A percentile compares a stretch with the other conserved stretches of the same genome.
Conservation (phyloP, 352 stramenopile genomes). For the Pythium phragmiticola region DNA sequence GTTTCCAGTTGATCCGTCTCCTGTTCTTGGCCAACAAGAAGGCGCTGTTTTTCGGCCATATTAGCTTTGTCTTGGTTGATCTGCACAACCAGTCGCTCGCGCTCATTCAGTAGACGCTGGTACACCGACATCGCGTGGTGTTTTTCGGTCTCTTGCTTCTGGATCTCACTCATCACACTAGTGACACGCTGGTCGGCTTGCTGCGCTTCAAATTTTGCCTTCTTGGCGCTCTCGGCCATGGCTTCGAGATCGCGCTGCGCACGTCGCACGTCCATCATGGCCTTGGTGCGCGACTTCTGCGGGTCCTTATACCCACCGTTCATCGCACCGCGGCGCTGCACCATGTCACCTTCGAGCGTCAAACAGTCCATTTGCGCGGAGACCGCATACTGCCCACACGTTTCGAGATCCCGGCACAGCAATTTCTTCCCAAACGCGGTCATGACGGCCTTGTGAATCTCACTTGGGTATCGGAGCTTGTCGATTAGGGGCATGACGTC, state of each 20-base stretch:
- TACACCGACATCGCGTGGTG: slow-evolving; percentile 69
- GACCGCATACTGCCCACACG: slow-evolving; percentile 75
- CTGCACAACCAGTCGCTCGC: slow-evolving; percentile 70
- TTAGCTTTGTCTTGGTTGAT: slow-evolving; percentile 66
- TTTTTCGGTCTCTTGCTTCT: slow-evolving; percentile 81
- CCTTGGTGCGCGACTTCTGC: slow-evolving; percentile 64
- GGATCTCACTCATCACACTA: slow-evolving; percentile 78
- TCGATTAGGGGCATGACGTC: slow-evolving; percentile 83
- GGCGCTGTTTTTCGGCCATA: slow-evolving; percentile 49
- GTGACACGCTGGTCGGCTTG: slow-evolving; percentile 89
- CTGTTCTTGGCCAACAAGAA: slow-evolving; percentile 54
- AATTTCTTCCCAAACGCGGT: slow-evolving; percentile 97
- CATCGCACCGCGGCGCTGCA: slow-evolving; percentile 95
- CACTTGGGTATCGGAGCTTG: slow-evolving; percentile 80
- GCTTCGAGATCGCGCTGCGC: slow-evolving; percentile 74
- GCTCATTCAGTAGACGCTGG: slow-evolving; percentile 80
- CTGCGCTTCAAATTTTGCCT: slow-evolving; percentile 87
- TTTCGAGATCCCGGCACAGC: slow-evolving; percentile 93
- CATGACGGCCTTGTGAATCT: slow-evolving; percentile 92
- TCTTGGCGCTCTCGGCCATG: slow-evolving; percentile 70
- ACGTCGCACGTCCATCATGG: slow-evolving; percentile 84
- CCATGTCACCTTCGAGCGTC: slow-evolving; percentile 98
- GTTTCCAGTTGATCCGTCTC: slow-evolving; percentile 63
- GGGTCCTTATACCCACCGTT: slow-evolving; percentile 96
- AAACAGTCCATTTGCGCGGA: slow-evolving; percentile 96